phyloP scores from a whole-genome alignment of 345 rosid species.

The Cardamine resedifolia region DNA sequence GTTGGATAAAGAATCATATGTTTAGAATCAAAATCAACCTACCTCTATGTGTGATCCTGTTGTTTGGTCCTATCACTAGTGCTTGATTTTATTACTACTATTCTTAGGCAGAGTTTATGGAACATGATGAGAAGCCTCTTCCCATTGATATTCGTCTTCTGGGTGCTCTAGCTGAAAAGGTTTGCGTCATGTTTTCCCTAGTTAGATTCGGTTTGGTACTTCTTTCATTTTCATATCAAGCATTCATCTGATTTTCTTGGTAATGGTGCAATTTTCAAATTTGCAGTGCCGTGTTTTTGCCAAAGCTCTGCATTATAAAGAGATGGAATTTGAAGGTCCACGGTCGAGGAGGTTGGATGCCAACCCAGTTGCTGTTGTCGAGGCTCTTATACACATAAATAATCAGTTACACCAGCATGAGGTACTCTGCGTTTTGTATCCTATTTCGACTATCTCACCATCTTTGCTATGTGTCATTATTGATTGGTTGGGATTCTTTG shows the following conservation, averaged over 20 bases:
- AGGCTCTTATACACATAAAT: constrained; percentile 97
- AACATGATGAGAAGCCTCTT: constrained; percentile 96
- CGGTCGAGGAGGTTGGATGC: constrained; percentile 85
- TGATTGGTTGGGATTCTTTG: constrained; percentile 21
- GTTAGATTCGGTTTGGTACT: constrained; percentile 8
- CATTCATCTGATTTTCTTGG: constrained; percentile 4
- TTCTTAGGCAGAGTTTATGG: constrained; percentile 99
- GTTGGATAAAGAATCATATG: constrained; percentile 4
- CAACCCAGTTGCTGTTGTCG: constrained; percentile 95
- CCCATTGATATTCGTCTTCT: constrained; percentile 98
- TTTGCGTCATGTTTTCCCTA: constrained; percentile 36
- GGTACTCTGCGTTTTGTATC: constrained; percentile 43
- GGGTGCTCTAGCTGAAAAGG: constrained; percentile 99
- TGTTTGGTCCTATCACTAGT: constrained; percentile 24
- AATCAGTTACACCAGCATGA: constrained; percentile 97
- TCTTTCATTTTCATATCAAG: constrained; percentile 11
- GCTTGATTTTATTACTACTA: constrained; percentile 17
- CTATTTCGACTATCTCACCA: constrained; percentile 12
- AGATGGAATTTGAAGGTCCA: constrained; percentile 98
- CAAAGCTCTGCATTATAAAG: constrained; percentile 98
- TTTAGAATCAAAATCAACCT: constrained; percentile 9
- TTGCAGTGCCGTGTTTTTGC: constrained; percentile 94
- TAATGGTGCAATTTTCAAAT: constrained; percentile 13
- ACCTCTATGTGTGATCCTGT: constrained; percentile 10
- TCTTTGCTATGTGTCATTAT: constrained; percentile 21